phyloP scores from a whole-genome alignment of 768 basidiomycete species.

The Pholiota microspora region DNA sequence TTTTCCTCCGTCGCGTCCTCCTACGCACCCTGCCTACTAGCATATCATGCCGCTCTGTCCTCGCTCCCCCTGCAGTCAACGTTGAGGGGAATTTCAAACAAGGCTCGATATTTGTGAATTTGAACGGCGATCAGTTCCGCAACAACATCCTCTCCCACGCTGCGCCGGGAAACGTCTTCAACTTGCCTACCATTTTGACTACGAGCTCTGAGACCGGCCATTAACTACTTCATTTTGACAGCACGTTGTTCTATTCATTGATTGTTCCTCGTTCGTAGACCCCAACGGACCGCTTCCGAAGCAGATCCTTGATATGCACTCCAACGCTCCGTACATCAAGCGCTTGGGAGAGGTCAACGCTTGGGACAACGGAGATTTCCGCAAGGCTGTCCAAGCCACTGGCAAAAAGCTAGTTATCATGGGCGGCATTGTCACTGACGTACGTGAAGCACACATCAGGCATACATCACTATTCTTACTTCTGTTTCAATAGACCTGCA shows the following conservation, averaged over 20 bases:
- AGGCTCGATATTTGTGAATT: too few relatives aligned
- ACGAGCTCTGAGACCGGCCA: constrained; percentile 42
- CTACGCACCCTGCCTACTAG: too few relatives aligned
- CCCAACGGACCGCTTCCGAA: constrained; percentile 47
- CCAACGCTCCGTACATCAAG: constrained; percentile 42
- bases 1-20: too few relatives aligned
- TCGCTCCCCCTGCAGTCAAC: too few relatives aligned
- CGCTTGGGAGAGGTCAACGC: constrained; percentile 49
- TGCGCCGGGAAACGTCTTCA: constrained; percentile 43
- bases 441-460: too few relatives aligned
- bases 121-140: constrained; percentile 37
- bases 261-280: too few relatives aligned
- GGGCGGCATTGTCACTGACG: constrained; percentile 51
- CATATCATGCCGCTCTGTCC: too few relatives aligned
- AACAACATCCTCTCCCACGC: constrained; percentile 47
- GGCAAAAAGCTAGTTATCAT: constrained; percentile 50
- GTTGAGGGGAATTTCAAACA: too few relatives aligned
- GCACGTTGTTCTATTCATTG: too few relatives aligned
- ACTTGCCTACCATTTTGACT: constrained; percentile 44
- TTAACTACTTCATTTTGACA: too few relatives aligned
- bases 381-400: constrained; percentile 44
- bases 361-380: constrained; percentile 50
- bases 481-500: too few relatives aligned
- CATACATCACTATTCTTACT: too few relatives aligned
- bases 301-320: constrained; percentile 45